Evolutionary conservation across 2,329 filamentous ascomycete species (phyloP), one percentile per base, ranked within the genome.

Genomic region (Blastomyces percursus): DNA sequence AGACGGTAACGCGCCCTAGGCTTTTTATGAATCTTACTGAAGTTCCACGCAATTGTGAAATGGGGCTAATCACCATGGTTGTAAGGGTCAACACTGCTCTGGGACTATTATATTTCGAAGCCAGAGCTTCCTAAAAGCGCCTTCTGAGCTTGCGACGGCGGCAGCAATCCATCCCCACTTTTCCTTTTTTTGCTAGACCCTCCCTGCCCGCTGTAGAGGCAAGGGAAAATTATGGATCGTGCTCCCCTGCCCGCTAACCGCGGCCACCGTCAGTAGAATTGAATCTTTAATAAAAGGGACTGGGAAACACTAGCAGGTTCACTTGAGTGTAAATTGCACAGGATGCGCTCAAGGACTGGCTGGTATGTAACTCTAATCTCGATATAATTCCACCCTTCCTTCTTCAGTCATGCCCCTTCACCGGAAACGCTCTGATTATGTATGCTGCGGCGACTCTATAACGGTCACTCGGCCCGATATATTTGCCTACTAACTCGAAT

Each of bases 321-420:
- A n/a, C n/a, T 21, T 58, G 56, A 27, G 19, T 14, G 56, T 38
- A 38, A 38, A 12, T 30, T 19, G 44, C n/a, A 24, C 50, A 38
- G 12, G 67, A 77, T 77, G 75, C 74, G 75, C 71, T 77, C 75
- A 66, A 69, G 75, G 69, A 77, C 75, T 69, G 75, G 75, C 68
- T 77, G 75, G 75, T 76, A 67, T 64, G 74, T 73, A 48, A 35
- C 14, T 51, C 52, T 40, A 27, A n/a, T n/a, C 60, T 9, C 35
- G 35, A 38, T 12, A 38, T 38, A 38, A 38, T 38, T 38, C 35
- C 35, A 12, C 35, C 35, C 35, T 38, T 9, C 12, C 27, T 9
- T 27, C 27, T 35, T 32, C 40, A 16, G 30, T 40, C 51, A n/a
- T 51, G 12, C 7, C 50, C 24, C 24, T 14, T 50, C 24, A 27